Percentiles rank a stretch among this genome's conserved stretches.
Evolutionary conservation across 2,329 filamentous ascomycete genomes (phyloP).

Genomic region (Decorospora gaudefroyi): DNA sequence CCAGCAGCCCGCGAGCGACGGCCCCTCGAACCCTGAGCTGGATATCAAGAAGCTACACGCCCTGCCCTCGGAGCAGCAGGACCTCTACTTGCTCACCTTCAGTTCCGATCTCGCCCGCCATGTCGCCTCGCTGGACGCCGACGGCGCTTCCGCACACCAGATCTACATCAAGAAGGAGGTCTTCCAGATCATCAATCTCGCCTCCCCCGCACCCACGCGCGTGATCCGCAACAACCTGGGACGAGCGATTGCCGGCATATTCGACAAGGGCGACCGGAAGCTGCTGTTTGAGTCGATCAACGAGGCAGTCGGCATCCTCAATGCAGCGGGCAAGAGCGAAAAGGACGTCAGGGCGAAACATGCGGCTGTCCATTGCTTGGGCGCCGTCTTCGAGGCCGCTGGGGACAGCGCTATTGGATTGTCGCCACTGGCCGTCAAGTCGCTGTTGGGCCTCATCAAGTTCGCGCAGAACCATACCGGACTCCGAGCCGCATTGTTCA

Average conservation of each 20-base stretch:
- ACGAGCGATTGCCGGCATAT: conserved; percentile 79
- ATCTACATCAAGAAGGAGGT: conserved; percentile 91
- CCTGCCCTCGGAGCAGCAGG: conserved; percentile 91
- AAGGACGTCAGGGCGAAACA: conserved; percentile 79
- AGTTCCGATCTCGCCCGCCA: conserved; percentile 81
- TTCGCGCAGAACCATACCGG: conserved; percentile 78
- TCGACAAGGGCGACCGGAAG: conserved; percentile 84
- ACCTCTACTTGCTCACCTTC: conserved; percentile 89
- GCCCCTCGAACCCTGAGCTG: conserved; percentile 70
- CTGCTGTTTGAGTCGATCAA: conserved; percentile 93
- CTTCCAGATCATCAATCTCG: conserved; percentile 85
- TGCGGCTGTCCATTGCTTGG: conserved; percentile 83
- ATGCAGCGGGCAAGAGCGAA: conserved; percentile 72
- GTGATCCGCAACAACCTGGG: conserved; percentile 90
- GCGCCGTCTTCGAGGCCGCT: conserved; percentile 86
- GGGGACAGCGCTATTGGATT: conserved; percentile 90
- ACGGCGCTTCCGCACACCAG: conserved; percentile 86
- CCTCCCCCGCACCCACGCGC: conserved; percentile 79
- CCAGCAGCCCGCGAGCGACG: conserved; percentile 39
- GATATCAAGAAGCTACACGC: conserved; percentile 87
- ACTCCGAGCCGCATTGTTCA: conserved; percentile 76
- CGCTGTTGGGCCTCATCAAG: conserved; percentile 79
- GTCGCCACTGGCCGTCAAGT: conserved; percentile 72
- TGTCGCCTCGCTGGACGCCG: conserved; percentile 71
- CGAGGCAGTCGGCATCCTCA: conserved; percentile 75